phyloP scores from a whole-genome alignment of 2,329 filamentous ascomycete genomes.

The Davidsoniella virescens region DNA sequence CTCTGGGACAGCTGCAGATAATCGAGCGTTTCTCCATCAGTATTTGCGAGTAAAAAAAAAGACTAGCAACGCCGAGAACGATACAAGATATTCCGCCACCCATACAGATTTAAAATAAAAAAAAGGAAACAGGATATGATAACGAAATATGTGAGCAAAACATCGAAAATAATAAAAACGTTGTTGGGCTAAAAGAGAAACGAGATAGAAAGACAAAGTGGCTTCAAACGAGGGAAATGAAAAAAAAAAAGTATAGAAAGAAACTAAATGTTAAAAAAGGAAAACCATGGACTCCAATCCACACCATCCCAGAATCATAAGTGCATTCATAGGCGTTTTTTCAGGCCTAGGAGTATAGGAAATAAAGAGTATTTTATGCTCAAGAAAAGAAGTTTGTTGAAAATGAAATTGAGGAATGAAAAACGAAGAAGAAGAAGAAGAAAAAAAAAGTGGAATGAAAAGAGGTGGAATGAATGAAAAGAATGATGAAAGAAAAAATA shows the following conservation, averaged over 20 bases:
- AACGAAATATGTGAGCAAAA: constrained; percentile 13
- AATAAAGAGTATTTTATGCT: constrained; percentile 13
- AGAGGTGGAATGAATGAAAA: neutral
- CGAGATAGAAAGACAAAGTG: neutral
- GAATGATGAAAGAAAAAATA: constrained; percentile 8
- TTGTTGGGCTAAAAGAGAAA: constrained; percentile 12
- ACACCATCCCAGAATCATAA: constrained; percentile 13
- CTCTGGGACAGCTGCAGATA: too few species aligned
- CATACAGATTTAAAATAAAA: neutral
- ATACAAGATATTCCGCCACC: neutral
- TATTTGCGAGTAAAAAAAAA: neutral
- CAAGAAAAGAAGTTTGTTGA: constrained; percentile 13
- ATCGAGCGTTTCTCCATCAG: too few species aligned
- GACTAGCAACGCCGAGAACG: neutral
- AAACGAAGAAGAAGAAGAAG: constrained; percentile 6
- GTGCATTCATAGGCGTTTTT: constrained; percentile 8
- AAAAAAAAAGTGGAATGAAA: constrained; percentile 9
- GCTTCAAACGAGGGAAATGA: constrained; percentile 1
- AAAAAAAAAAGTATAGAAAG: constrained; percentile 1
- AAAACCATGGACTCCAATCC: constrained; percentile 12
- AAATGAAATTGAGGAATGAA: constrained; percentile 3
- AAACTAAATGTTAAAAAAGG: constrained; percentile 9
- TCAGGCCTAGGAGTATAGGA: constrained; percentile 15
- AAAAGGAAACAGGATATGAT: constrained; percentile 4
- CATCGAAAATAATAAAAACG: constrained; percentile 12